Percentiles rank a stretch among this genome's conserved stretches.
Conservation (phyloP, 2,329 filamentous ascomycete genomes). For the Talaromyces amestolkiae region DNA sequence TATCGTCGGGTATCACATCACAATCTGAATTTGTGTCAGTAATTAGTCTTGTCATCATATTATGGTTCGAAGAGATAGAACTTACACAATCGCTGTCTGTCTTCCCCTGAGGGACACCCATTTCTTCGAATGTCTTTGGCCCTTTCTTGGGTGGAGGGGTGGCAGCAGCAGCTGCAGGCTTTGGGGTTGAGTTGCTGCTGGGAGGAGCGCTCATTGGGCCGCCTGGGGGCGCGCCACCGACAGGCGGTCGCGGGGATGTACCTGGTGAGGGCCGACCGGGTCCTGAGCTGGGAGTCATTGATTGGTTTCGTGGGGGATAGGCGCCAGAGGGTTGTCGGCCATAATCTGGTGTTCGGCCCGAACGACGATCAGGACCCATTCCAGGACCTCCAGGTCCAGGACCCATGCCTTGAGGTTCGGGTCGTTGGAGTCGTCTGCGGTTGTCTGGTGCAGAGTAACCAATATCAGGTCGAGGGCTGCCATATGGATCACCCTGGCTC, state of each 20-base stretch:
- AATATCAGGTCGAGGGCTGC: constrained; percentile 44
- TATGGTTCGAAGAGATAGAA: constrained; percentile 21
- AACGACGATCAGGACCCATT: constrained; percentile 22
- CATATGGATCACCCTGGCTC: constrained; percentile 32
- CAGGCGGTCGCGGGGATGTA: constrained; percentile 35
- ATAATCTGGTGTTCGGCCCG: constrained; percentile 32
- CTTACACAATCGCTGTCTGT: constrained; percentile 87
- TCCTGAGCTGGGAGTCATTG: constrained; percentile 24
- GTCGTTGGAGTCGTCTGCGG: constrained; percentile 44
- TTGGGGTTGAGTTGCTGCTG: constrained; percentile 21
- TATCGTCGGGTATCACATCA: constrained; percentile 41
- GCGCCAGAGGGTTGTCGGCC: constrained; percentile 29
- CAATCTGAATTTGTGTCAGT: constrained; percentile 28
- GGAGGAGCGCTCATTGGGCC: constrained; percentile 16
- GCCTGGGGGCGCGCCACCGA: constrained; percentile 15
- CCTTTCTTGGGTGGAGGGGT: constrained; percentile 60
- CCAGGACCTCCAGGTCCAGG: constrained; percentile 15
- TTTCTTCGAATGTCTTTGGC: constrained; percentile 94
- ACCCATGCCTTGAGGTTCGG: constrained; percentile 25
- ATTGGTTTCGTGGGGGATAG: constrained; percentile 35
- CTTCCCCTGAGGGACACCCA: constrained; percentile 86
- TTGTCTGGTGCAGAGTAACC: constrained; percentile 49
- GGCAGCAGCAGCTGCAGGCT: constrained; percentile 30
- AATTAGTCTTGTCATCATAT: not conserved
- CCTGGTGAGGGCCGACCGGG: constrained; percentile 38